phyloP scores from a whole-genome alignment of 1,284 basidiomycete genomes.

The Rhodotorula sp. region DNA sequence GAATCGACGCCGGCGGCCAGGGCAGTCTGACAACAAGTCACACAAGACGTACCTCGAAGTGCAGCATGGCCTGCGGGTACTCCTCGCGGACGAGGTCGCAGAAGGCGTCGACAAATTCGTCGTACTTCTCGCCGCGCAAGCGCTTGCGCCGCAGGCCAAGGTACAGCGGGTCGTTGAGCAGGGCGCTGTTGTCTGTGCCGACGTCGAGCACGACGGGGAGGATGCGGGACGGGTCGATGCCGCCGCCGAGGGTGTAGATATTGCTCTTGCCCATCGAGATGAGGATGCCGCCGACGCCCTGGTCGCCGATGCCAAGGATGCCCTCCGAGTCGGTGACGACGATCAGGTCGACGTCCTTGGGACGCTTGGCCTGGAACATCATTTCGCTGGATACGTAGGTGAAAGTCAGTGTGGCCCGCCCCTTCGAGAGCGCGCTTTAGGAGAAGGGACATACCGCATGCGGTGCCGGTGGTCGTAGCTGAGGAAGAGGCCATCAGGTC shows the following conservation, averaged over 20 bases:
- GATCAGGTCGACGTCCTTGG: conserved; percentile 63
- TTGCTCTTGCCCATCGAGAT: conserved; percentile 85
- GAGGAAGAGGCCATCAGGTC: conserved; percentile 69
- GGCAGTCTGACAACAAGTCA: too few relatives aligned
- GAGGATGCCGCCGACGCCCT: conserved; percentile 55
- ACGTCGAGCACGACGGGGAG: conserved; percentile 83
- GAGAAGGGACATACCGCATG: conserved; percentile 54
- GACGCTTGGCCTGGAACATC: conserved; percentile 47
- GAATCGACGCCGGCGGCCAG: too few relatives aligned
- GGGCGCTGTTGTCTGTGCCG: conserved; percentile 81
- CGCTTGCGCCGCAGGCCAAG: conserved; percentile 68
- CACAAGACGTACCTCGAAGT: too few relatives aligned
- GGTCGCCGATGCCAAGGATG: conserved; percentile 67
- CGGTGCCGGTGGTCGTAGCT: conserved; percentile 64
- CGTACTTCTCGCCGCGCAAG: conserved; percentile 66
- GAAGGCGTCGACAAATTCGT: conserved; percentile 68
- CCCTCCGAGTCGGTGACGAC: conserved; percentile 81
- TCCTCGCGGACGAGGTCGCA: conserved; percentile 56
- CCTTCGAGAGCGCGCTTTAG: accelerated
- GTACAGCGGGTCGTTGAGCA: conserved; percentile 69
- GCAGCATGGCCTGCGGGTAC: conserved; percentile 55
- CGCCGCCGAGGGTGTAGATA: conserved; percentile 70
- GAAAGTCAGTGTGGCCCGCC: neutral
- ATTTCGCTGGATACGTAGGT: conserved; percentile 45
- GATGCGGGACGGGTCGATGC: conserved; percentile 70